Conservation (phyloP, 352 stramenopile genomes). For the Globisporangium solare region DNA sequence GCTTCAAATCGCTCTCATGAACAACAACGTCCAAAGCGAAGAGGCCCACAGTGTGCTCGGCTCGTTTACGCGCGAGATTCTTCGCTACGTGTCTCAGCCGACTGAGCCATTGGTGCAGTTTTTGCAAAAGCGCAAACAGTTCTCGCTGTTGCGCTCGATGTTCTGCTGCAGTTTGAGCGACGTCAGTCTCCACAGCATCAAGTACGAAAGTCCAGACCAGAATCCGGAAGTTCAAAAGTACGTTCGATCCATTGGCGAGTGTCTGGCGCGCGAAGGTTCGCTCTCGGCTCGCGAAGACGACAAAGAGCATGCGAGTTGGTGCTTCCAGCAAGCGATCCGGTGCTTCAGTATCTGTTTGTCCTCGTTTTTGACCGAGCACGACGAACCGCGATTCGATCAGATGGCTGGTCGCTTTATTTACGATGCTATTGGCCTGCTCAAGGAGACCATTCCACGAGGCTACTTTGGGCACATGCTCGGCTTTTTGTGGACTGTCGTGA, state of each 20-base stretch:
- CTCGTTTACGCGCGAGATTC: conserved; percentile 49
- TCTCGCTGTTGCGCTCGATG: conserved; percentile 58
- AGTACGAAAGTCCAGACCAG: conserved; percentile 24
- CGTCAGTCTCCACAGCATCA: conserved; percentile 40
- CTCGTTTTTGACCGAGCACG: conserved; percentile 41
- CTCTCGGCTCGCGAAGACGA: conserved; percentile 31
- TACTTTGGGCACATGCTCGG: conserved; percentile 50
- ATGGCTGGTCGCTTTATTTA: conserved; percentile 57
- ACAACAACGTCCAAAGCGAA: conserved; percentile 41
- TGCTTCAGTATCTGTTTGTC: conserved; percentile 73
- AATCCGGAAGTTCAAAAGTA: conserved; percentile 36
- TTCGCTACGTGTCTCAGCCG: conserved; percentile 49
- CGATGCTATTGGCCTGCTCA: conserved; percentile 55
- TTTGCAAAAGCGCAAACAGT: conserved; percentile 64
- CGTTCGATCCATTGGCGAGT: conserved; percentile 61
- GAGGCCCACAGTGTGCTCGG: conserved; percentile 49
- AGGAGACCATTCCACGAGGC: conserved; percentile 57
- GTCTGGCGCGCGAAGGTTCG: conserved; percentile 56
- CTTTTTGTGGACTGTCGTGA: conserved; percentile 66
- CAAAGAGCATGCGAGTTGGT: conserved; percentile 43
- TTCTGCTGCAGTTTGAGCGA: conserved; percentile 61
- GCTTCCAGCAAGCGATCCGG: conserved; percentile 64
- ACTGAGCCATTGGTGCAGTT: conserved; percentile 54
- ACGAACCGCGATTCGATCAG: conserved; percentile 20
- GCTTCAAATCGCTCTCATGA: conserved; percentile 29